These are phyloP conservation scores for Macrolepiota dolichaula DNA, from an alignment of 768 basidiomycete species.

Conservation along the genomic window DNA sequence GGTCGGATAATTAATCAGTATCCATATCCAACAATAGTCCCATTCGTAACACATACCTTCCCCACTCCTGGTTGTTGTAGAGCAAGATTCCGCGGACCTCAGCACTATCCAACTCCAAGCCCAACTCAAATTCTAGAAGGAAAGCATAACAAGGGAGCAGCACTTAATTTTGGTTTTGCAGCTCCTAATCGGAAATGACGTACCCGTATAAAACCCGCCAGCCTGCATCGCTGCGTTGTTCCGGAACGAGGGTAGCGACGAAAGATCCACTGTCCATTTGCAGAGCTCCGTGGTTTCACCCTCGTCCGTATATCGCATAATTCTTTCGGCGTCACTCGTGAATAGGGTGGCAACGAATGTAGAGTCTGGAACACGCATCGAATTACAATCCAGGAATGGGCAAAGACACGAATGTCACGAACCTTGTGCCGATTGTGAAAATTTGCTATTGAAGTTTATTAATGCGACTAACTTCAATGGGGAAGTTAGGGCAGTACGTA, in stretches of 20 bases:
- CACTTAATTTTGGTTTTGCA: neutral
- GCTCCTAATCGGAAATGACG: slow-evolving; percentile 13
- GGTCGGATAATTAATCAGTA: slow-evolving; percentile 6
- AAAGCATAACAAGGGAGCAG: neutral
- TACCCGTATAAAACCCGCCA: slow-evolving; percentile 79
- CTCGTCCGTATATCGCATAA: slow-evolving; percentile 85
- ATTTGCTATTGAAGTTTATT: slow-evolving; percentile 49
- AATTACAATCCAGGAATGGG: slow-evolving; percentile 4
- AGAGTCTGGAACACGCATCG: slow-evolving; percentile 47
- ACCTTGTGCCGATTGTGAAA: slow-evolving; percentile 62
- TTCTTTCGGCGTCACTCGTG: slow-evolving; percentile 69
- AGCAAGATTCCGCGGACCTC: slow-evolving; percentile 82
- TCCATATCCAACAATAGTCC: neutral
- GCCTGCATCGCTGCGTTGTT: slow-evolving; percentile 56
- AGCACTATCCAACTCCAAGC: slow-evolving; percentile 79
- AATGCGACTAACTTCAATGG: neutral
- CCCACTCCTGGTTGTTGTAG: slow-evolving; percentile 77
- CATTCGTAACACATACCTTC: slow-evolving; percentile 46
- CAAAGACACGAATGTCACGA: slow-evolving; percentile 7
- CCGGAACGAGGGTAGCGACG: slow-evolving; percentile 73
- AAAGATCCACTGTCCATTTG: slow-evolving; percentile 86
- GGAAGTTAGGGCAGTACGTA: slow-evolving; percentile 29
- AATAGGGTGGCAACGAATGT: slow-evolving; percentile 80
- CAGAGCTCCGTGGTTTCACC: slow-evolving; percentile 73
- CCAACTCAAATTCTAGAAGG: slow-evolving; percentile 73